Base-by-base conservation (phyloP, 192 early-diverging fungal genomes). In the Rhizoclosmatium sp. region DNA sequence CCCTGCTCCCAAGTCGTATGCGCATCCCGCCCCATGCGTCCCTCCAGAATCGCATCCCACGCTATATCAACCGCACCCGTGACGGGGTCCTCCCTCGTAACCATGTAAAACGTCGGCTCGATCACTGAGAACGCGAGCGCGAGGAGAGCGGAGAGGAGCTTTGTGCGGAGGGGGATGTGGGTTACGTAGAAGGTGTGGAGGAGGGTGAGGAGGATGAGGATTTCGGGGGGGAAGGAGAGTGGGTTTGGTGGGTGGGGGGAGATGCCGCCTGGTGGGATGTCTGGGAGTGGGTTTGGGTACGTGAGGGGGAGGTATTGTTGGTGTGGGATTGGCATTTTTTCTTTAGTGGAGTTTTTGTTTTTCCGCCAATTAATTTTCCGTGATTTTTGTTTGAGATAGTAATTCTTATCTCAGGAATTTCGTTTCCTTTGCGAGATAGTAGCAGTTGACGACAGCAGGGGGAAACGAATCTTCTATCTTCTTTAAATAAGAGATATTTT, bases 371-470 rank as follows among this genome's bases (percentile, higher is more conserved):
- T 4, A 81, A 85, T 59, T 94, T 95, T 59, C 86, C 93, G 48
- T 91, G 88, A 54, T 95, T 95, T 78, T n/a, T n/a, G n/a, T 31
- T 31, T 31, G 31, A 31, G 31, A 31, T 31, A 31, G 31, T 31
- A 0, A 0, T 31, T 31, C 31, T 31, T 31, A 31, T 31, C 31
- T 31, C 31, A 31, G 31, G 0, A 31, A 31, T 31, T 31, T 31
- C 0, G 31, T 31, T 31, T 0, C n/a, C n/a, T n/a, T n/a, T n/a
- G n/a, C n/a, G n/a, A 31, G 31, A 31, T 31, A 0, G 31, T 31
- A 0, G 31, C 31, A 31, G 31, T 31, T 31, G 31, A 31, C 31
- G 31, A 31, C 0, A 31, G 31, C 31, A 31, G 31, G 31, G 31
- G 31, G 31, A 31, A 31, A 31, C 0, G 31, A 31, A 31, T 31